Base-by-base conservation (phyloP, 2,329 filamentous ascomycete genomes). In the Xenosphaeropsis pyriputrescens region DNA sequence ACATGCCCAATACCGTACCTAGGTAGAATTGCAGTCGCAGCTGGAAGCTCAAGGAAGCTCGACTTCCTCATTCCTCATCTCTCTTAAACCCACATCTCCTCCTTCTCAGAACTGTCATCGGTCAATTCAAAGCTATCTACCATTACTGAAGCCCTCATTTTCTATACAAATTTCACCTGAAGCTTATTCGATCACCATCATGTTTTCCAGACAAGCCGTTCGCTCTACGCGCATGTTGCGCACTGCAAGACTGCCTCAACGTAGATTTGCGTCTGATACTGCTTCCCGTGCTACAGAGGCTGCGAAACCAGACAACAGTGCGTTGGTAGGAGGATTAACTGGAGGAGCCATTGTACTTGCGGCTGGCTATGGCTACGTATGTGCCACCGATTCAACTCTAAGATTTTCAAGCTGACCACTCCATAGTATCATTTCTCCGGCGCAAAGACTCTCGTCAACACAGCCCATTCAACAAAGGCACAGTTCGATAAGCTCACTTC, bases 401-500 rank as follows among this genome's bases (percentile, higher is more conserved):
- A 29, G 37, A 13, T 13, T 13, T n/a, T 16, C 11, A n/a, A 53
- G 50, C 43, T 60, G 6, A 65, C 64, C 22, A 73, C 71, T 50
- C 47, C 52, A 40, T 71, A 63, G 55, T 75, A 75, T 54, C 57
- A 66, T 36, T 65, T 65, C 51, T 71, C 68, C 4, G 69, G 52
- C 35, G 49, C 46, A 14, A 54, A 52, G 33, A 41, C 62, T 1
- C 47, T 68, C 11, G 61, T 72, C 9, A 53, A 62, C 36, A 63
- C 65, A 3, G 61, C 63, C 8, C 64, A 67, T 38, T 65, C 75
- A 38, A 71, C 75, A 2, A 69, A 75, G 52, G 58, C 63, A 38
- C 73, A 79, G 51, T 71, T 79, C 55, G 59, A 75, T 30, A 62
- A 65, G 6, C 68, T 76, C 1, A 68, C 70, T 26, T 61, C 74